Evolutionary conservation across 2,329 filamentous ascomycete genomes (phyloP).

Genomic region (Fusarium udum): DNA sequence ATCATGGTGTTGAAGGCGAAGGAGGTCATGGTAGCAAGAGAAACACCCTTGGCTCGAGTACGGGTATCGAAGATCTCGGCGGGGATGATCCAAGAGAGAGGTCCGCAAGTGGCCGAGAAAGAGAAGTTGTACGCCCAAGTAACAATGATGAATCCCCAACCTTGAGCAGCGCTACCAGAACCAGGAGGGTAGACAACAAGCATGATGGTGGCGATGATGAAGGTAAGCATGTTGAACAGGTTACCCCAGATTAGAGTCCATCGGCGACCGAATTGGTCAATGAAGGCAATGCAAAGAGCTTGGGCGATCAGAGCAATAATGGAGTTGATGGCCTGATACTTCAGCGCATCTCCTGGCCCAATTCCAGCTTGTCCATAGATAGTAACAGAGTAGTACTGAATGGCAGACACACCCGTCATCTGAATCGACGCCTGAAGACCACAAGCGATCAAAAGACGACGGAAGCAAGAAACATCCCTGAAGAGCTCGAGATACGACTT

Average conservation of each 20-base stretch:
- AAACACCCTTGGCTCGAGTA: slow-evolving; percentile 78
- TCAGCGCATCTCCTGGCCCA: slow-evolving; percentile 68
- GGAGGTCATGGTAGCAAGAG: slow-evolving; percentile 75
- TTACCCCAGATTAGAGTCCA: slow-evolving; percentile 79
- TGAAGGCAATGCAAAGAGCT: slow-evolving; percentile 72
- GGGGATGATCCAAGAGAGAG: slow-evolving; percentile 68
- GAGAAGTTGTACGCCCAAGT: slow-evolving; percentile 86
- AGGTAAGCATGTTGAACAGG: slow-evolving; percentile 74
- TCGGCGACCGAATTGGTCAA: slow-evolving; percentile 76
- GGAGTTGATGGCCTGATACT: slow-evolving; percentile 80
- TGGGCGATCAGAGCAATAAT: slow-evolving; percentile 76
- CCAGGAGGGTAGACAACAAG: slow-evolving; percentile 66
- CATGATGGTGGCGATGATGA: slow-evolving; percentile 72
- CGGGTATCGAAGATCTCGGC: slow-evolving; percentile 82
- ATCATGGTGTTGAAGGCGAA: slow-evolving; percentile 84
- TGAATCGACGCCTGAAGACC: slow-evolving; percentile 76
- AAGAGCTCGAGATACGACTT: slow-evolving; percentile 78
- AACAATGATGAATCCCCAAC: slow-evolving; percentile 76
- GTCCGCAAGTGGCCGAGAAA: slow-evolving; percentile 76
- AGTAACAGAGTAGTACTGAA: slow-evolving; percentile 76
- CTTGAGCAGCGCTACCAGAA: slow-evolving; percentile 56
- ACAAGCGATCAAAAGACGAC: slow-evolving; percentile 74
- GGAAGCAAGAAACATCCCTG: slow-evolving; percentile 68
- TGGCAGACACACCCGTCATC: slow-evolving; percentile 79
- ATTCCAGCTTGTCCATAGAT: slow-evolving; percentile 79